phyloP scores from a whole-genome alignment of 495 filamentous ascomycete species.

The Hypoxylon lienhwacheense region DNA sequence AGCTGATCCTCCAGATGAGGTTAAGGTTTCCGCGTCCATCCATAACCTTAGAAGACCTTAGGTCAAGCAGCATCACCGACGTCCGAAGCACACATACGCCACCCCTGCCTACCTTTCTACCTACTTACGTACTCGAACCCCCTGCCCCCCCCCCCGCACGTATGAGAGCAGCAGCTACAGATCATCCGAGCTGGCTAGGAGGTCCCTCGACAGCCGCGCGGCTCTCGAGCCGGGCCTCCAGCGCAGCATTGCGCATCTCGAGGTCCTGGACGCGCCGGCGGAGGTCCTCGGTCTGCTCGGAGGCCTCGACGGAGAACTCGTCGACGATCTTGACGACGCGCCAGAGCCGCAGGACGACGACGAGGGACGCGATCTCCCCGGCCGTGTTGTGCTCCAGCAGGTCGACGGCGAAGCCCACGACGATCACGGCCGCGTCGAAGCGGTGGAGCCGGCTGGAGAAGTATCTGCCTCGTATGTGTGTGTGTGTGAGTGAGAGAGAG shows the following conservation, averaged over 20 bases:
- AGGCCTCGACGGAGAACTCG: slow-evolving; percentile 60
- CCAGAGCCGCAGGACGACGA: slow-evolving; percentile 67
- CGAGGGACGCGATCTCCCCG: slow-evolving; percentile 63
- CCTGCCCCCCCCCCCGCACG: too few species aligned
- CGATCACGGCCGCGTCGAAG: slow-evolving; percentile 65
- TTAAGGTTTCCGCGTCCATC: slow-evolving; percentile 15
- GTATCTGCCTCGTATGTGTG: too few species aligned
- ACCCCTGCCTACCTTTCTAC: neutral
- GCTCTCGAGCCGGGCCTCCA: slow-evolving; percentile 48
- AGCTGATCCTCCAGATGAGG: neutral
- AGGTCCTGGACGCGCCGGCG: slow-evolving; percentile 46
- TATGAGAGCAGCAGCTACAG: too few species aligned
- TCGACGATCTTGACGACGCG: slow-evolving; percentile 70
- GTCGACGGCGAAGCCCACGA: slow-evolving; percentile 62
- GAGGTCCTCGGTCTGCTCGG: slow-evolving; percentile 50
- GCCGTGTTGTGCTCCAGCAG: slow-evolving; percentile 57
- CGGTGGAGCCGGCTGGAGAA: slow-evolving; percentile 63
- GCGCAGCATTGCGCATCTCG: slow-evolving; percentile 50
- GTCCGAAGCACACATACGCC: neutral
- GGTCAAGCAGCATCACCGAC: slow-evolving; percentile 2
- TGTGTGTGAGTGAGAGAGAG: too few species aligned
- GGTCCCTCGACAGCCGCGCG: too few species aligned
- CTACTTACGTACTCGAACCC: neutral
- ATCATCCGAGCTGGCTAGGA: too few species aligned
- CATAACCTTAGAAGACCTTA: slow-evolving; percentile 37